Conservation (phyloP, 1,284 basidiomycete genomes). For the Trametes versicolor region DNA sequence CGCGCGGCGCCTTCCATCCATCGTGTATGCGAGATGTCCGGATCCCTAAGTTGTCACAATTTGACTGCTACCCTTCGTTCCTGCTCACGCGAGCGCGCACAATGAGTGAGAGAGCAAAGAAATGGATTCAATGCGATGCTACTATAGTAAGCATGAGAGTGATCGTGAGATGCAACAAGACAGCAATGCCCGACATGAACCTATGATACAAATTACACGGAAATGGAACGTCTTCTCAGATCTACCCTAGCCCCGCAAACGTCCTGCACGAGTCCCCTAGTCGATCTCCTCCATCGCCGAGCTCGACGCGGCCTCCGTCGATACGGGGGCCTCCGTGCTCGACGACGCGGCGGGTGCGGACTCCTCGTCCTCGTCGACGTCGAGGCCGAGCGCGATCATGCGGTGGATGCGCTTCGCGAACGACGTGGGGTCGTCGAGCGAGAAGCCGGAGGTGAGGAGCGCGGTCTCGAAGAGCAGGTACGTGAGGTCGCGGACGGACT, state of each 20-base stretch:
- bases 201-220: constrained; percentile 36
- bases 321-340: constrained; percentile 55
- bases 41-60: not conserved
- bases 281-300: constrained; percentile 91
- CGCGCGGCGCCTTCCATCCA: not conserved
- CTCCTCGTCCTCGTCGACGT: constrained; percentile 82
- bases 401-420: constrained; percentile 98
- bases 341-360: constrained; percentile 47
- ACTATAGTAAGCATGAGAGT: constrained; percentile 32
- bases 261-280: constrained; percentile 49
- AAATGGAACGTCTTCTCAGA: constrained; percentile 26
- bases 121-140: constrained; percentile 36
- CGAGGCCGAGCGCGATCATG: constrained; percentile 91
- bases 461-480: constrained; percentile 98
- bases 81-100: not conserved
- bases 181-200: constrained; percentile 38
- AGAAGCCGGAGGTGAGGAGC: constrained; percentile 93
- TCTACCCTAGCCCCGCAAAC: constrained; percentile 28
- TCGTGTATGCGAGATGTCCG: not conserved
- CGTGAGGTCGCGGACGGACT: constrained; percentile 96
- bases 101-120: constrained; percentile 35
- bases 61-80: not conserved
- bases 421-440: constrained; percentile 93
- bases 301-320: constrained; percentile 65
- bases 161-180: constrained; percentile 38